Evolutionary conservation across 805 yeast species (phyloP).

Genomic region (Groenewaldozyma tartarivorans): DNA sequence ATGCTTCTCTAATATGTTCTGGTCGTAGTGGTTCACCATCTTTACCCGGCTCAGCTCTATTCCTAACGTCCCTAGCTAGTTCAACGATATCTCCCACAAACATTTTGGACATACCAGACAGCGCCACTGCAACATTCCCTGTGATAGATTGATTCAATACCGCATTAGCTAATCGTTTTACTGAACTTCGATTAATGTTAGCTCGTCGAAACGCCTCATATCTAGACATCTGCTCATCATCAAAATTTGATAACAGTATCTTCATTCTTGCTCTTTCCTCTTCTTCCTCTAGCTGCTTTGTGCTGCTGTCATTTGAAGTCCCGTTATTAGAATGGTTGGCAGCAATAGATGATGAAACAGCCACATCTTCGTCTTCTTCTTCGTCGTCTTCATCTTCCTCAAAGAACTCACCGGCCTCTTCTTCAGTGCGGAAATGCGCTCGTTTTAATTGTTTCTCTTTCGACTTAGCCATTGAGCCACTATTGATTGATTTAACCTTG

Average conservation of each 20-base stretch:
- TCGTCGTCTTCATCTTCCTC: conserved; percentile 4
- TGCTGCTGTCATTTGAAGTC: neutral
- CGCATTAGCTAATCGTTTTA: conserved; percentile 70
- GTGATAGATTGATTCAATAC: conserved; percentile 74
- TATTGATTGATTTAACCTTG: no score
- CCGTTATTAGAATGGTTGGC: neutral
- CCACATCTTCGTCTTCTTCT: conserved; percentile 8
- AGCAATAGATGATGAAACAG: neutral
- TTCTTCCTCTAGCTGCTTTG: conserved; percentile 7
- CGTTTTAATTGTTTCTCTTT: no score
- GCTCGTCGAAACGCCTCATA: conserved; percentile 84
- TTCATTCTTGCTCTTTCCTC: conserved; percentile 28
- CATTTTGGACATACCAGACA: conserved; percentile 82
- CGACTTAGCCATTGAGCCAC: no score
- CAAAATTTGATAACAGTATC: conserved; percentile 60
- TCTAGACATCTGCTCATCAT: conserved; percentile 74
- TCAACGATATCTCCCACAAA: conserved; percentile 87
- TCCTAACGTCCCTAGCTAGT: conserved; percentile 64
- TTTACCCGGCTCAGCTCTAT: conserved; percentile 25
- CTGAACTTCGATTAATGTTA: conserved; percentile 59
- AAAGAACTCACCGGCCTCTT: neutral
- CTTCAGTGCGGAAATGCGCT: no score
- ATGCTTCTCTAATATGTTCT: conserved; percentile 80
- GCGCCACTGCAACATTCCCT: conserved; percentile 65
- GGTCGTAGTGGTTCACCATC: conserved; percentile 55